Evolutionary conservation across 2,329 filamentous ascomycete species (phyloP).

Genomic region (Plenodomus lindquistii): DNA sequence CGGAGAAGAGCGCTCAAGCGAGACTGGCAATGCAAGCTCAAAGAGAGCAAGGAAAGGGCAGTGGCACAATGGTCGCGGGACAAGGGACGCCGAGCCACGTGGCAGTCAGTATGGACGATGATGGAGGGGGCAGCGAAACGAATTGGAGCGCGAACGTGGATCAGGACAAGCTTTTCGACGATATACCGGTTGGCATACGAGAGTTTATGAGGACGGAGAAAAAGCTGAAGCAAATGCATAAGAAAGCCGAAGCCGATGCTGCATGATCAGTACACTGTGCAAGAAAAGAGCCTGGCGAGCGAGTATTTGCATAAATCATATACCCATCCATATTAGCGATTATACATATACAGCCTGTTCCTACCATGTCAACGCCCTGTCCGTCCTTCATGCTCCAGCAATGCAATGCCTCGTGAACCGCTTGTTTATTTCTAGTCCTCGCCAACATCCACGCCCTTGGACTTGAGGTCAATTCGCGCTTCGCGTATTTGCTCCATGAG

Average conservation of each 20-base stretch:
- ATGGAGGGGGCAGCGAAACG: constrained; percentile 73
- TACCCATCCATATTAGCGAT: constrained; percentile 12
- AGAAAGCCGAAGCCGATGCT: constrained; percentile 54
- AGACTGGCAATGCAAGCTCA: constrained; percentile 54
- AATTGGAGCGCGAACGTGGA: constrained; percentile 59
- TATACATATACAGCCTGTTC: background rate
- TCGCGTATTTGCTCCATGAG: constrained; percentile 81
- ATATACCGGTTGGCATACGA: constrained; percentile 86
- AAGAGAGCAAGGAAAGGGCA: constrained; percentile 30
- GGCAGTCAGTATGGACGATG: constrained; percentile 73
- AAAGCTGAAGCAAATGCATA: constrained; percentile 76
- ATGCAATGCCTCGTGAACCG: constrained; percentile 4
- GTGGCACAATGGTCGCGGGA: constrained; percentile 41
- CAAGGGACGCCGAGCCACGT: constrained; percentile 53
- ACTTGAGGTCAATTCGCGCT: constrained; percentile 73
- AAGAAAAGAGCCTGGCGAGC: too few relatives aligned
- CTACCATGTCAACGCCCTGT: constrained; percentile 2
- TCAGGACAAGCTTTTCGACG: constrained; percentile 72
- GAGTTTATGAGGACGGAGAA: constrained; percentile 99
- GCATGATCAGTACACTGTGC: background rate
- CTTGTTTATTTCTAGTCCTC: constrained; percentile 46
- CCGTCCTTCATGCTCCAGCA: constrained; percentile 1
- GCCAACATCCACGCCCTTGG: constrained; percentile 78
- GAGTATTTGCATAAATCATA: constrained; percentile 1
- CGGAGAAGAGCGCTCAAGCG: constrained; percentile 65